Evolutionary conservation across 108 stramenopile genomes (phyloP).

Genomic region (Skeletonema costatum): DNA sequence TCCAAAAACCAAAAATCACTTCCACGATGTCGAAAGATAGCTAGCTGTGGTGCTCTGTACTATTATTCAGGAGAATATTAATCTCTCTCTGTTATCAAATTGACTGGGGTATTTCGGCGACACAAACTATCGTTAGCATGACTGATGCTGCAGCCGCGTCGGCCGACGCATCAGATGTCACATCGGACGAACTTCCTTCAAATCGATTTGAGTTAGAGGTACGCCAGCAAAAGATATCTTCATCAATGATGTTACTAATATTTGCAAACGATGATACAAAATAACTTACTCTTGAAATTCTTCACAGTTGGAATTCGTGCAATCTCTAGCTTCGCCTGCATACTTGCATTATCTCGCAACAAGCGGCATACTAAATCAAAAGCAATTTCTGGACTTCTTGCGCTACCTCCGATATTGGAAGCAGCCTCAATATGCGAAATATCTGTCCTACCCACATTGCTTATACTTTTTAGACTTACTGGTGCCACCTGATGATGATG

Average conservation of each 20-base stretch:
- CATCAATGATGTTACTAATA: neutral
- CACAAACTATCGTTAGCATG: neutral
- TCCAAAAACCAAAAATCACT: too few species aligned
- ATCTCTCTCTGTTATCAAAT: too few species aligned
- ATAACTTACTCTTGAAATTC: neutral
- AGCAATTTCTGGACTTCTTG: conserved; percentile 73
- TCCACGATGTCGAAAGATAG: too few species aligned
- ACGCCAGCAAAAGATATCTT: neutral
- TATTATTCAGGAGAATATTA: too few species aligned
- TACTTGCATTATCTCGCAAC: conserved; percentile 88
- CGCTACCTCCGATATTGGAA: conserved; percentile 82
- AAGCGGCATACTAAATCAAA: conserved; percentile 57
- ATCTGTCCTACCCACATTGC: conserved; percentile 78
- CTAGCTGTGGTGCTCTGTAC: too few species aligned
- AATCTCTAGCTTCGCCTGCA: conserved; percentile 85
- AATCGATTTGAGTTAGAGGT: conserved; percentile 52
- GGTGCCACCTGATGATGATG: conserved; percentile 39
- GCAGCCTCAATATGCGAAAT: conserved; percentile 76
- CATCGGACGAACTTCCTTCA: conserved; percentile 19
- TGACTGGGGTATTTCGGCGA: too few species aligned
- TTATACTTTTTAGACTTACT: conserved; percentile 84
- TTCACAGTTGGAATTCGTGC: conserved; percentile 59
- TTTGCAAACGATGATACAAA: neutral
- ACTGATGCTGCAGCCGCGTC: neutral
- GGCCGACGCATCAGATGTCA: neutral